These are phyloP conservation scores for Botrytis byssoidea DNA, from an alignment of 2,329 filamentous ascomycete species.

Conservation along the genomic window DNA sequence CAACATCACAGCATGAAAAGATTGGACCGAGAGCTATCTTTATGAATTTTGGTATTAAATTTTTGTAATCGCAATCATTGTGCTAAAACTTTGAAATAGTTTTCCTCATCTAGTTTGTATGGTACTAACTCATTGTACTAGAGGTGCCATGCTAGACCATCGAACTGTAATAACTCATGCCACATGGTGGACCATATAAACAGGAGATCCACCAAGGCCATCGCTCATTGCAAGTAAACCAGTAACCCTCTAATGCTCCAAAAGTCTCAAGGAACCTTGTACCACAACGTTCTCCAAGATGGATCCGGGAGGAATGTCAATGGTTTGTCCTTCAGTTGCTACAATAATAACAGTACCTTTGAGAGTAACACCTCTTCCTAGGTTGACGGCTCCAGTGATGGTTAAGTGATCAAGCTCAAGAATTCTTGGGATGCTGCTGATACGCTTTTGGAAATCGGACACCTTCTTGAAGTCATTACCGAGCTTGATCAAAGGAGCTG, in stretches of 20 bases:
- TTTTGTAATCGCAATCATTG: constrained; percentile 7
- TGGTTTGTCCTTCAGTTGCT: constrained; percentile 94
- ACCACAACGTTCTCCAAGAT: constrained; percentile 99
- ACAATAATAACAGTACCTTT: constrained; percentile 99
- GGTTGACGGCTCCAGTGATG: constrained; percentile 95
- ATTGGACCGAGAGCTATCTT: neutral
- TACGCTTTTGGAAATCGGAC: constrained; percentile 89
- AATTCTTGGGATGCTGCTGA: constrained; percentile 84
- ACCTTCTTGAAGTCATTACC: constrained; percentile 99
- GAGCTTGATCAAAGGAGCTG: constrained; percentile 97
- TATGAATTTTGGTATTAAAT: constrained; percentile 9
- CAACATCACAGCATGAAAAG: neutral
- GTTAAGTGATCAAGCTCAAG: constrained; percentile 92
- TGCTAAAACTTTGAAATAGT: constrained; percentile 5
- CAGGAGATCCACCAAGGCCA: constrained; percentile 17
- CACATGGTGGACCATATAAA: constrained; percentile 10
- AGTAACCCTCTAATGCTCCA: constrained; percentile 56
- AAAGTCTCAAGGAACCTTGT: constrained; percentile 83
- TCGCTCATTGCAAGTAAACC: constrained; percentile 14
- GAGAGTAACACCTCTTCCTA: constrained; percentile 89
- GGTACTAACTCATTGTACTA: constrained; percentile 12
- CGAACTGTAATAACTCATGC: neutral
- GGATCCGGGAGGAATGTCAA: constrained; percentile 94
- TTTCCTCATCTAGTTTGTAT: constrained; percentile 17
- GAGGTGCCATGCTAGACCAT: constrained; percentile 20